Percentiles rank a stretch among this genome's conserved stretches.
Evolutionary conservation across 306 rosid genomes (phyloP).

Genomic region (Arachis hypogaea): DNA sequence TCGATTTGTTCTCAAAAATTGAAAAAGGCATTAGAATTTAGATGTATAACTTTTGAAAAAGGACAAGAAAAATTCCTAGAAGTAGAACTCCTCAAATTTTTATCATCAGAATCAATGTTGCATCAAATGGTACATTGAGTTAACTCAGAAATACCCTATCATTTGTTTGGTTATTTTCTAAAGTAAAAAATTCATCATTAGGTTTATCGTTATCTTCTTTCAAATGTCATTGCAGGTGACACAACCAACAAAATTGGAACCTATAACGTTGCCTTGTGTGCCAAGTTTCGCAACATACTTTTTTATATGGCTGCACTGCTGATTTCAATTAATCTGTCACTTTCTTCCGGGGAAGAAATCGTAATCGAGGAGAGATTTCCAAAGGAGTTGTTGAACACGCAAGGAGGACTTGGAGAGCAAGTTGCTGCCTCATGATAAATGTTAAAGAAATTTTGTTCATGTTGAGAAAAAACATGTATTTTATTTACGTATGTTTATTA

Average conservation of each 20-base stretch:
- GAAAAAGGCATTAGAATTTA: no score
- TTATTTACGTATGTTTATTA: no score
- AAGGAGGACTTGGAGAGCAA: slow-evolving; percentile 91
- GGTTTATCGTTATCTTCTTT: slow-evolving; percentile 26
- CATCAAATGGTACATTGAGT: slow-evolving; percentile 72
- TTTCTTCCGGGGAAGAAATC: slow-evolving; percentile 82
- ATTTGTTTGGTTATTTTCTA: slow-evolving; percentile 12
- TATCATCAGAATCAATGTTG: slow-evolving; percentile 40
- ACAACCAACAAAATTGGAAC: slow-evolving; percentile 99
- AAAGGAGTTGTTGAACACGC: slow-evolving; percentile 71
- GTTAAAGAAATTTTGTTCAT: no score
- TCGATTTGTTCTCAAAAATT: no score
- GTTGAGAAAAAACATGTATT: no score
- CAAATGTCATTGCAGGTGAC: slow-evolving; percentile 67
- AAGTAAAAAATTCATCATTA: neutral
- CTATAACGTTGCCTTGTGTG: slow-evolving; percentile 82
- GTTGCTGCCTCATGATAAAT: slow-evolving; percentile 76
- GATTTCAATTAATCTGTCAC: slow-evolving; percentile 78
- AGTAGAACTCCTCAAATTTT: neutral
- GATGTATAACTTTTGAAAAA: neutral
- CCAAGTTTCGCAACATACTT: slow-evolving; percentile 77
- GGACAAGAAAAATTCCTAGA: neutral
- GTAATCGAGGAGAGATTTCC: slow-evolving; percentile 91
- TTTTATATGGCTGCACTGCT: slow-evolving; percentile 92
- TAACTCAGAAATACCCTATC: slow-evolving; percentile 8